A percentile compares a stretch with the other conserved stretches of the same genome.
Evolutionary conservation across 441 rosid species (phyloP).

Genomic region (Metrosideros polymorpha): DNA sequence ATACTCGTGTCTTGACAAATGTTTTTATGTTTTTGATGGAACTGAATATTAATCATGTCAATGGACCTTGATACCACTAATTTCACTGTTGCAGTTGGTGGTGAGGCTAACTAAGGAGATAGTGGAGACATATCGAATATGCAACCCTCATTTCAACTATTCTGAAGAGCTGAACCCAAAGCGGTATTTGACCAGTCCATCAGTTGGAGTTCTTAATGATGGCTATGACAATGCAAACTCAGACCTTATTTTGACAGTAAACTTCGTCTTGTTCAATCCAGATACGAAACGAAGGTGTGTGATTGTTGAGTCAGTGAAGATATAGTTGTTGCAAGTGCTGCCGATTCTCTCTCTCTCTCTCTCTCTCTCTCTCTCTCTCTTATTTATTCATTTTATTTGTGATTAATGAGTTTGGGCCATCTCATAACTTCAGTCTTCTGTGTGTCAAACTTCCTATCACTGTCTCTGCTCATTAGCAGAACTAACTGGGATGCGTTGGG

Average conservation of each 20-base stretch:
- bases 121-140: constrained; percentile 80
- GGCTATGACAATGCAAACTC: constrained; percentile 96
- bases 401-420: background rate
- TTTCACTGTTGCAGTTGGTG: constrained; percentile 59
- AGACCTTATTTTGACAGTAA: constrained; percentile 88
- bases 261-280: constrained; percentile 60
- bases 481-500: background rate
- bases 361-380: background rate
- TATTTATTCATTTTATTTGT: too few relatives aligned
- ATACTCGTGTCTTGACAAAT: background rate
- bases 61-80: constrained; percentile 11
- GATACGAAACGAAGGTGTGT: constrained; percentile 79
- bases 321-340: background rate
- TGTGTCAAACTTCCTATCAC: background rate
- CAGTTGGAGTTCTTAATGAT: constrained; percentile 88
- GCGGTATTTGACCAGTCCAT: constrained; percentile 94
- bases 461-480: background rate
- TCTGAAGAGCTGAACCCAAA: constrained; percentile 93
- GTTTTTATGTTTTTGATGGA: background rate
- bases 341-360: background rate
- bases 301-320: background rate
- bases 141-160: constrained; percentile 90
- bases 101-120: constrained; percentile 81
- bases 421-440: background rate
- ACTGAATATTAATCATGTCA: constrained; percentile 5